A percentile compares a stretch with the other conserved stretches of the same genome.
These are phyloP conservation scores for Fusarium illudens DNA, from an alignment of 2,329 filamentous ascomycete genomes.

Conservation along the genomic window DNA sequence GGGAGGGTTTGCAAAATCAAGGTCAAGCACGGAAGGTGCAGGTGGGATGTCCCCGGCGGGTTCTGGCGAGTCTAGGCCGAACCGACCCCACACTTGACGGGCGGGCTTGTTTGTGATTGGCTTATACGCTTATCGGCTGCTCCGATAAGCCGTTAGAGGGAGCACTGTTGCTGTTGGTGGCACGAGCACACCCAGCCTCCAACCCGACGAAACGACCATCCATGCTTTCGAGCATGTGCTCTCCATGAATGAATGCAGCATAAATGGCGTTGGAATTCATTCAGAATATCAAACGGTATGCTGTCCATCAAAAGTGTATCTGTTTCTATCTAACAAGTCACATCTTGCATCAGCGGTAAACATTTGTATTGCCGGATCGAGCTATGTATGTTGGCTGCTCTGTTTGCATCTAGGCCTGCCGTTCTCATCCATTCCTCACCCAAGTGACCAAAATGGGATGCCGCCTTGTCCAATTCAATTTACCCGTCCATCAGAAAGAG, in stretches of 20 bases:
- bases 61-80: slow-evolving; percentile 26
- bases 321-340: not conserved
- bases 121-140: slow-evolving; percentile 33
- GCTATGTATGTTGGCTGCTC: not conserved
- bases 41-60: slow-evolving; percentile 43
- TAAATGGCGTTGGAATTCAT: not conserved
- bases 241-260: not conserved
- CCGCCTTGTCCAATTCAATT: not conserved
- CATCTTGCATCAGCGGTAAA: not conserved
- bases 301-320: not conserved
- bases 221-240: not conserved
- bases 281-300: not conserved
- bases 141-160: slow-evolving; percentile 29
- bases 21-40: slow-evolving; percentile 1
- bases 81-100: slow-evolving; percentile 27
- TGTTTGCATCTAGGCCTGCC: not conserved
- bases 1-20: slow-evolving; percentile 42
- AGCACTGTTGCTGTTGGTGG: not conserved
- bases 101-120: slow-evolving; percentile 37
- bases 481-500: not conserved
- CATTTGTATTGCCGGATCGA: not conserved
- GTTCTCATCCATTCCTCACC: not conserved
- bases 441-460: not conserved
- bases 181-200: slow-evolving; percentile 16
- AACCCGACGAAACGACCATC: not conserved